Evolutionary conservation across 345 rosid genomes (phyloP).

Genomic region (Aquilaria yunnanensis): DNA sequence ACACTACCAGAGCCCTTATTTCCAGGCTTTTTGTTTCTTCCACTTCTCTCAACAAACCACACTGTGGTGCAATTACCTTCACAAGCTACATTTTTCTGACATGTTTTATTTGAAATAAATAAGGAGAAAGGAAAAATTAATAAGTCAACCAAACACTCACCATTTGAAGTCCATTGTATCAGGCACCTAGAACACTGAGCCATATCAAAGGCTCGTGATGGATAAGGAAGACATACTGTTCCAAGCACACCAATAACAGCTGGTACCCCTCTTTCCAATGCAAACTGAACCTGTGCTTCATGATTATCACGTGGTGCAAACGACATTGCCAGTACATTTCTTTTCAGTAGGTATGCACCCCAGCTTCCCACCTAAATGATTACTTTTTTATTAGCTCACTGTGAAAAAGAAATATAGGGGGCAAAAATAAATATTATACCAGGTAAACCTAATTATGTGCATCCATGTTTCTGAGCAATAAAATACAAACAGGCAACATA

Average conservation of each 20-base stretch:
- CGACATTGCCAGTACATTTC: slow-evolving; percentile 88
- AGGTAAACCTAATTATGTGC: neutral
- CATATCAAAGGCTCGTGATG: slow-evolving; percentile 95
- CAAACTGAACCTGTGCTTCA: slow-evolving; percentile 98
- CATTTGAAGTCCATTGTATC: slow-evolving; percentile 86
- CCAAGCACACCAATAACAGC: slow-evolving; percentile 94
- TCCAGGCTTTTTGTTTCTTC: no score
- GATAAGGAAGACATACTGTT: slow-evolving; percentile 75
- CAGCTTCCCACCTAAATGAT: slow-evolving; percentile 85
- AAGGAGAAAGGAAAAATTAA: neutral
- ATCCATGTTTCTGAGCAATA: no score
- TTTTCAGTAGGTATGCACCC: slow-evolving; percentile 90
- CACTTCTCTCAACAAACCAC: no score
- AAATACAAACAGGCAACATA: no score
- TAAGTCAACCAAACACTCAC: slow-evolving; percentile 27
- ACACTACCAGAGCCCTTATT: no score
- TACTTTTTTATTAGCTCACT: neutral
- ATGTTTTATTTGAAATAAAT: neutral
- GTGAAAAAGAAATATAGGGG: neutral
- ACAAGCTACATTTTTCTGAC: neutral
- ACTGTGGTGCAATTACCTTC: no score
- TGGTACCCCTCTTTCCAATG: slow-evolving; percentile 97
- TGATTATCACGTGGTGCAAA: slow-evolving; percentile 97
- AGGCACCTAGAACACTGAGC: slow-evolving; percentile 97
- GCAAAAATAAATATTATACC: neutral